A percentile compares a stretch with the other conserved stretches of the same genome.
phyloP scores from a whole-genome alignment of 1,139 yeast species.

The Debaryomyces fabryi region DNA sequence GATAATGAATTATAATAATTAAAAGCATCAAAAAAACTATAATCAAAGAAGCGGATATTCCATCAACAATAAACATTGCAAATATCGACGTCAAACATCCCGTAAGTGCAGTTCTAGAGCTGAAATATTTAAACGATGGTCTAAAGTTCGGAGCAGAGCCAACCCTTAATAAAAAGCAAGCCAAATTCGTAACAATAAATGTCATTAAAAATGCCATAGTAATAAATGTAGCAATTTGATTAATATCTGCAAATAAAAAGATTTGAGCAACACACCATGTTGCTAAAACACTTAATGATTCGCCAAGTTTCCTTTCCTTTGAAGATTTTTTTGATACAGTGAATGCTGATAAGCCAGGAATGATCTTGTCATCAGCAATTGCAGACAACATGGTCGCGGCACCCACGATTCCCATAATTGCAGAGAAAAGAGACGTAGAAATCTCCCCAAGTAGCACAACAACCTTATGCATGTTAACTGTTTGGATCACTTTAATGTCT shows the following conservation, averaged over 20 bases:
- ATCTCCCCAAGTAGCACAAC: slow-evolving; percentile 84
- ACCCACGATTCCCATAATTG: slow-evolving; percentile 92
- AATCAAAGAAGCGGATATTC: slow-evolving; percentile 78
- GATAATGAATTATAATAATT: slow-evolving; percentile 79
- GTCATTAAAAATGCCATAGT: slow-evolving; percentile 98
- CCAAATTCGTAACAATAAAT: slow-evolving; percentile 87
- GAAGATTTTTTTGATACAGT: slow-evolving; percentile 46
- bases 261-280: slow-evolving; percentile 85
- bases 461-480: slow-evolving; percentile 70
- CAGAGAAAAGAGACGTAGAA: slow-evolving; percentile 86
- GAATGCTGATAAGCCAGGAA: slow-evolving; percentile 73
- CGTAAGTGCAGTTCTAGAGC: slow-evolving; percentile 73
- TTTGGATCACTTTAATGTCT: slow-evolving; percentile 84
- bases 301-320: slow-evolving; percentile 57
- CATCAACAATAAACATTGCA: slow-evolving; percentile 96
- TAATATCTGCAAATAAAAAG: slow-evolving; percentile 85
- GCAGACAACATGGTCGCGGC: slow-evolving; percentile 92
- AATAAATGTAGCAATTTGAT: slow-evolving; percentile 90
- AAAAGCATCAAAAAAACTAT: slow-evolving; percentile 65
- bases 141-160: slow-evolving; percentile 97
- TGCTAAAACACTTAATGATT: slow-evolving; percentile 52
- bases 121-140: slow-evolving; percentile 89
- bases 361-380: slow-evolving; percentile 79
- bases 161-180: slow-evolving; percentile 82
- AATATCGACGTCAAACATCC: slow-evolving; percentile 71